phyloP scores from a whole-genome alignment of 2,329 filamentous ascomycete genomes.

The Sordariomycetes sp. region DNA sequence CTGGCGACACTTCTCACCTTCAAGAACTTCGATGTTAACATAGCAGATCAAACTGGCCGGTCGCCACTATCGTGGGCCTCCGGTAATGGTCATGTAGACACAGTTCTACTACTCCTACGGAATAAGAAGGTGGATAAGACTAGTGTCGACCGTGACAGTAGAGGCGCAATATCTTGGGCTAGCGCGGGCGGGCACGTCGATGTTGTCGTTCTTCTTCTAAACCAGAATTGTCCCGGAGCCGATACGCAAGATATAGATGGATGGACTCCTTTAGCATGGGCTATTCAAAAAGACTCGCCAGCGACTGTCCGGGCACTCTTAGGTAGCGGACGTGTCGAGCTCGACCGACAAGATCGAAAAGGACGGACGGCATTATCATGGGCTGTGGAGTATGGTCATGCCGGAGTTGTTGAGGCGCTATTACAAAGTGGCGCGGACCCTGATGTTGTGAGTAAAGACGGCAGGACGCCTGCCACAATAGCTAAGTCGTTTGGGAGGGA shows the following conservation, averaged over 20 bases:
- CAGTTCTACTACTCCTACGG: constrained; percentile 14
- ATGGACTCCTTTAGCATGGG: constrained; percentile 27
- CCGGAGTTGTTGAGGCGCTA: constrained; percentile 11
- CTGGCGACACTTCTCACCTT: constrained; percentile 14
- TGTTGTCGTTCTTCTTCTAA: constrained; percentile 17
- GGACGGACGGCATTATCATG: constrained; percentile 21
- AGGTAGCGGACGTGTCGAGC: constrained; percentile 15
- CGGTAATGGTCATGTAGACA: constrained; percentile 13
- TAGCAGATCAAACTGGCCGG: constrained; percentile 16
- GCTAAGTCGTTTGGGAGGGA: no score
- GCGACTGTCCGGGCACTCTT: constrained; percentile 18
- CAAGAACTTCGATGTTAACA: constrained; percentile 14
- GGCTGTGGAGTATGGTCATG: constrained; percentile 23
- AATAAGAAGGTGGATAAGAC: constrained; percentile 14
- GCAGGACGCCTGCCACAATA: not conserved
- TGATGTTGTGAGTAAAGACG: not conserved
- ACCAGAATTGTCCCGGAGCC: constrained; percentile 14
- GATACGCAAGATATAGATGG: constrained; percentile 20
- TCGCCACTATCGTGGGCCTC: constrained; percentile 21
- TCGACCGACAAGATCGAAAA: constrained; percentile 16
- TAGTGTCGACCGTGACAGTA: constrained; percentile 16
- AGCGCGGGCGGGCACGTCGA: constrained; percentile 11
- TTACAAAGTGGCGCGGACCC: constrained; percentile 9
- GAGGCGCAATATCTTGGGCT: constrained; percentile 23
- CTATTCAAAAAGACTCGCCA: constrained; percentile 14